Evolutionary conservation across 23 red algal genomes (phyloP).

Genomic region (Gracilariopsis chorda): DNA sequence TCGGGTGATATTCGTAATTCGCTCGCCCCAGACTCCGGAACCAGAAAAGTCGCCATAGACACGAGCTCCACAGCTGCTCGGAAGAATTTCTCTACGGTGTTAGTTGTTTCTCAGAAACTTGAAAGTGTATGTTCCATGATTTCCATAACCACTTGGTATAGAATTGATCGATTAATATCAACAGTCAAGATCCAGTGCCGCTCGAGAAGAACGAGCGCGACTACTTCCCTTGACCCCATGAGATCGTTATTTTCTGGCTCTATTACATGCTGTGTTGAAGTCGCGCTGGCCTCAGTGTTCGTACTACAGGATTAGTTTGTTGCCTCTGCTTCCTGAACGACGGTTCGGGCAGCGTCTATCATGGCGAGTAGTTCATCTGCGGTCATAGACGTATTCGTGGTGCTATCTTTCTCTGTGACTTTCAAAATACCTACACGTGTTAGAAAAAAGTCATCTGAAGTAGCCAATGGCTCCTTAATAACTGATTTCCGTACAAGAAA

Average conservation of each 20-base stretch:
- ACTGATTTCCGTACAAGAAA: constrained; percentile 50
- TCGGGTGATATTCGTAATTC: neutral
- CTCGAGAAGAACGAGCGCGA: constrained; percentile 17
- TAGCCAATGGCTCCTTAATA: constrained; percentile 48
- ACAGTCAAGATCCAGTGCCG: constrained; percentile 29
- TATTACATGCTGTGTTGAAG: neutral
- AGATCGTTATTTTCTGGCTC: neutral
- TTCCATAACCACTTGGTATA: no score
- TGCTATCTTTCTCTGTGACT: neutral
- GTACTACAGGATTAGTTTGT: no score
- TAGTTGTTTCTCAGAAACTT: no score
- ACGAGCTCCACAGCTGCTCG: constrained; percentile 43
- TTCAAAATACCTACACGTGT: constrained; percentile 53
- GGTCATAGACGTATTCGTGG: neutral
- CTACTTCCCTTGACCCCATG: neutral
- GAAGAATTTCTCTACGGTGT: constrained; percentile 36
- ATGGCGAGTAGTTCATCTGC: constrained; percentile 34
- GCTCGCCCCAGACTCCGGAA: neutral
- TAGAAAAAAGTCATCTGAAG: constrained; percentile 43
- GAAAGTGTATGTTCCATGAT: no score
- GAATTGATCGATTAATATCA: neutral
- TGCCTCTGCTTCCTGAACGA: neutral
- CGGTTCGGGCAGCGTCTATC: constrained; percentile 14
- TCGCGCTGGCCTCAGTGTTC: no score
- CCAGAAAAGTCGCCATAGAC: neutral